Evolutionary conservation across 2,329 filamentous ascomycete species (phyloP).

Genomic region (Aspergillus hiratsukae): DNA sequence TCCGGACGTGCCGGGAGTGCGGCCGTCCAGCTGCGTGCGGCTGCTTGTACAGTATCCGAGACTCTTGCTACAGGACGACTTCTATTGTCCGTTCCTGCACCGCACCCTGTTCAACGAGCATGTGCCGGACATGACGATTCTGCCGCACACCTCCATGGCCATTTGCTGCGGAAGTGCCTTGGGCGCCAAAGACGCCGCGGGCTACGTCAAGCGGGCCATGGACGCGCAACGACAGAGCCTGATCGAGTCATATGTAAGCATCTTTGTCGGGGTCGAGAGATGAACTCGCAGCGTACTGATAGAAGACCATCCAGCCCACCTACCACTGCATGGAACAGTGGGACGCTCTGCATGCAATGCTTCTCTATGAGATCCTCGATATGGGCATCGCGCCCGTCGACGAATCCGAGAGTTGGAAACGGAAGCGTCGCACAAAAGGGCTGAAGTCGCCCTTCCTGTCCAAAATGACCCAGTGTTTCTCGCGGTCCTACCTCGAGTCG

Average conservation of each 20-base stretch:
- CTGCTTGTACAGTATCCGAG: slow-evolving; percentile 16
- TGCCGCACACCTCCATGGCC: slow-evolving; percentile 18
- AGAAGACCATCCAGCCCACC: background rate
- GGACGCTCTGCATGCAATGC: slow-evolving; percentile 22
- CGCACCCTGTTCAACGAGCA: slow-evolving; percentile 13
- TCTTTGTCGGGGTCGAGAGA: background rate
- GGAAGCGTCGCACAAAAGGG: slow-evolving; percentile 10
- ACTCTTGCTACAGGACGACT: slow-evolving; percentile 12
- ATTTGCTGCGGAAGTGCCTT: slow-evolving; percentile 18
- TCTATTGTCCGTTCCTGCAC: slow-evolving; percentile 15
- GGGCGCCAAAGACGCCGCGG: slow-evolving; percentile 6
- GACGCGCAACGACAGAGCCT: slow-evolving; percentile 16
- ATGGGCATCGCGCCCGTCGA: slow-evolving; percentile 4
- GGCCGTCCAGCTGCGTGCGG: background rate
- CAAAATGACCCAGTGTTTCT: slow-evolving; percentile 14
- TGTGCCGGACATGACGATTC: slow-evolving; percentile 16
- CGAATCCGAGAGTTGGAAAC: slow-evolving; percentile 13
- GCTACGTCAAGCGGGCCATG: slow-evolving; percentile 16
- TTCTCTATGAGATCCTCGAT: slow-evolving; percentile 19
- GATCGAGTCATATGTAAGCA: slow-evolving; percentile 12
- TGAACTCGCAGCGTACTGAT: background rate
- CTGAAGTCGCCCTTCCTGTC: slow-evolving; percentile 16
- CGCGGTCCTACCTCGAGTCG: slow-evolving; percentile 9
- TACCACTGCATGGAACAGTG: slow-evolving; percentile 9
- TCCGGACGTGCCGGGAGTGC: background rate